phyloP scores from a whole-genome alignment of 345 rosid genomes.

The Populus pruinosa region DNA sequence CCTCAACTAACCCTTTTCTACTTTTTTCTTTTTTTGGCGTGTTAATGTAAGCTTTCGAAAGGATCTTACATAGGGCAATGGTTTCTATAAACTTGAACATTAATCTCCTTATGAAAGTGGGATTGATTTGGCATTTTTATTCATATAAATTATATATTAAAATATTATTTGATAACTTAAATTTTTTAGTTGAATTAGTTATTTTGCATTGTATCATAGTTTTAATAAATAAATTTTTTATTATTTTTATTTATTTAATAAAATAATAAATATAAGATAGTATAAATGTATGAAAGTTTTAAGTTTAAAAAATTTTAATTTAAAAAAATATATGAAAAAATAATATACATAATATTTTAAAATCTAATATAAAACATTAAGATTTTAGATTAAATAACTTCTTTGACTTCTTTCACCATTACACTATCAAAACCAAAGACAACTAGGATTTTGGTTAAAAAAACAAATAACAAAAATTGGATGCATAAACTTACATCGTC shows the following conservation, averaged over 20 bases:
- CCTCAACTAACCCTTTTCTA: too few species aligned
- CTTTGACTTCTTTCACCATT: not conserved
- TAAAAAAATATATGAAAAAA: too few species aligned
- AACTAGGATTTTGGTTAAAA: not conserved
- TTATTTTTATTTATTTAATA: too few species aligned
- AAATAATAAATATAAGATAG: too few species aligned
- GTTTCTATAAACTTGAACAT: not conserved
- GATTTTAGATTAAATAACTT: too few species aligned
- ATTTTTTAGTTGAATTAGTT: fast-evolving
- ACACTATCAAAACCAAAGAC: not conserved
- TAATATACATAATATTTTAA: too few species aligned
- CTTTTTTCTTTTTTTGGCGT: too few species aligned
- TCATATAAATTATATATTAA: too few species aligned
- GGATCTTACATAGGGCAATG: not conserved
- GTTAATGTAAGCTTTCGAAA: too few species aligned
- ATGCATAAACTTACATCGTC: not conserved
- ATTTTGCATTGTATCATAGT: fast-evolving
- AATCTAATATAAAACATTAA: too few species aligned
- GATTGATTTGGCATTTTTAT: too few species aligned
- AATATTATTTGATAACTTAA: fast-evolving
- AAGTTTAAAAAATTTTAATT: fast-evolving
- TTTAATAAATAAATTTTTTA: fast-evolving
- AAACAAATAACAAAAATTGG: not conserved
- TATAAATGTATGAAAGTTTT: too few species aligned
- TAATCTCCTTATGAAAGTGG: not conserved